Base-by-base conservation (phyloP, 2,329 filamentous ascomycete genomes). In the Ramularia collo-cygni region DNA sequence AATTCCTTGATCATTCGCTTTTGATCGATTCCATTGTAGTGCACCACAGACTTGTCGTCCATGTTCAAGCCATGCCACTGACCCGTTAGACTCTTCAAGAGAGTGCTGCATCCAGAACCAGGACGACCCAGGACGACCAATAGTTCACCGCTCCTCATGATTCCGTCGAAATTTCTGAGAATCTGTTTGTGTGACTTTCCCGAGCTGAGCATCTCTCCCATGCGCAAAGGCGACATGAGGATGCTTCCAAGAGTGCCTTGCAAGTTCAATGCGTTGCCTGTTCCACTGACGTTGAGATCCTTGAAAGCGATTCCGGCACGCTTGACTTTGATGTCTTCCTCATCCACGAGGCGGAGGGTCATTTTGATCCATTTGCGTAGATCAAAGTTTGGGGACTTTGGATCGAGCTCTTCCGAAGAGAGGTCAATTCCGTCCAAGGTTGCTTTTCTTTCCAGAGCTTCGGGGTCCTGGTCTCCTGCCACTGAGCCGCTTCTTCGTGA, bases 221-320 rank as follows among this genome's bases (percentile, higher is more conserved):
- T 56, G 1, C 76, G 69, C 15, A 84, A 62, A 0, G 79, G 82
- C 0, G 74, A 67, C 44, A 74, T 59, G 15, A 84, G 56, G 6
- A 77, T 61, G 1, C 77, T 78, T 2, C 67, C 70, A 3, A 87
- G 78, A 2, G 76, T 85, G 40, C 78, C 68, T 55, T 88, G 83
- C 1, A 85, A 65, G 47, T 85, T 79, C 16, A 87, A 57, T 1
- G 79, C 79, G 2, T 74, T 71, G 0, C 81, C 82, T 0, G 78
- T 79, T 0, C 83, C 83, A 4, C 70, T 79, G 0, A 87, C 78
- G 40, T 74, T 75, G 24, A 86, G 69, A 37, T 83, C 70, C 44
- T 76, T 76, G 63, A 78, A 85, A 0, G 74, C 72, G 5, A 85
- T 68, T 3, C 80, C 79, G 0, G 79, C 73, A 5, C 66, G 65